Evolutionary conservation across 2,329 filamentous ascomycete species (phyloP).

Genomic region (Huntiella omanensis): DNA sequence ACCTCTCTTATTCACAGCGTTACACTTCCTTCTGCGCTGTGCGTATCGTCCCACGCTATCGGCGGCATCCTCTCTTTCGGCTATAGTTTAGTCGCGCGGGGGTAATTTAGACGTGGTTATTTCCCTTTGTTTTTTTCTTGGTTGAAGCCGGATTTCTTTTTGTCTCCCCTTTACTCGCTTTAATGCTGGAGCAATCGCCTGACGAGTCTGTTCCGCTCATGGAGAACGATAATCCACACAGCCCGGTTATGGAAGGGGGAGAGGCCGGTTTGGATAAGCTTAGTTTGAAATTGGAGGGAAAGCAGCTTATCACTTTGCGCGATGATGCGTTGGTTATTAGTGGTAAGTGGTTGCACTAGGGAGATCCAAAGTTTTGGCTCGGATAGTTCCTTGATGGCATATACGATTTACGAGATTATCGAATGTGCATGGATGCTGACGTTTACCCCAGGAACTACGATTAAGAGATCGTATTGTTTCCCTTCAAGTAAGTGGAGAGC

Average conservation of each 20-base stretch:
- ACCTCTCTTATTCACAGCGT: too few relatives aligned
- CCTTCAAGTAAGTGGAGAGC: slow-evolving; percentile 8
- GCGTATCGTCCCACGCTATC: too few relatives aligned
- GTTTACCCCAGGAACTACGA: slow-evolving; percentile 1
- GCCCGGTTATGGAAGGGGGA: neutral
- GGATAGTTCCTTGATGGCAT: neutral
- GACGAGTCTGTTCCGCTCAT: slow-evolving; percentile 10
- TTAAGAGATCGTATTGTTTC: slow-evolving; percentile 6
- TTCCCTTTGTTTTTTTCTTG: too few relatives aligned
- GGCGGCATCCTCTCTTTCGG: too few relatives aligned
- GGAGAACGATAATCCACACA: slow-evolving; percentile 3
- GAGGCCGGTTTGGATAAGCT: neutral
- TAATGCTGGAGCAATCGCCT: slow-evolving; percentile 4
- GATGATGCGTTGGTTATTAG: neutral
- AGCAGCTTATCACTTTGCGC: slow-evolving; percentile 1
- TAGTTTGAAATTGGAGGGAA: slow-evolving; percentile 13
- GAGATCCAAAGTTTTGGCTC: neutral
- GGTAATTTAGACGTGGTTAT: too few relatives aligned
- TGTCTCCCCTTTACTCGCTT: neutral
- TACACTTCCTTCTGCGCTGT: too few relatives aligned
- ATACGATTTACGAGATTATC: neutral
- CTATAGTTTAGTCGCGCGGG: too few relatives aligned
- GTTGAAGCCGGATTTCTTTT: neutral
- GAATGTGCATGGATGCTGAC: neutral
- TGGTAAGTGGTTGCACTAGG: neutral